Evolutionary conservation across 2,329 filamentous ascomycete genomes (phyloP), one percentile per base, ranked within the genome.

Genomic region (Lecanoromycetidae sp.): DNA sequence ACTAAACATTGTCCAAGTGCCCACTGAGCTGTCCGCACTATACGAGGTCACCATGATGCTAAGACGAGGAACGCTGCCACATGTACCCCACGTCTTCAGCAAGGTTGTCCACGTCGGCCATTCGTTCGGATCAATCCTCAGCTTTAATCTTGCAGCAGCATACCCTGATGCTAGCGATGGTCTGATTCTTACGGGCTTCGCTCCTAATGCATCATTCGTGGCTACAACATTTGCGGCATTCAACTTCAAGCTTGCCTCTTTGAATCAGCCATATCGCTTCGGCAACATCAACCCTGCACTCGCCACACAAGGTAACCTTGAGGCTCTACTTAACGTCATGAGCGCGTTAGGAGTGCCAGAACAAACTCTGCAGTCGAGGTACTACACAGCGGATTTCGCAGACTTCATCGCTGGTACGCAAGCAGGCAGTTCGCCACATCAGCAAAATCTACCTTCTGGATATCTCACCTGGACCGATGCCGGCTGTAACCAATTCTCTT

Each of bases 21-120:
- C 60, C 48, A 67, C 77, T 34, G 76, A 82, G 58, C 62, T 80
- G n/a, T 71, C 71, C 22, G 76, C 75, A 8, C 69, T 82, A 20
- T 64, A 66, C 27, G 63, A 66, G 2, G 62, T 83, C 3, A 81
- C 77, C 0, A 58, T 58, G 9, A 61, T 64, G 52, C 63, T 77
- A 1, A 71, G 72, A 25, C 55, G 59, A 1, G 71, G 72, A 38
- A 55, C 57, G 0, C 62, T 81, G 20, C 57, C 64, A 0, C 61
- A 63, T 17, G 59, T 74, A n/a, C 57, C 57, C 23, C 54, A 59
- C 38, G 53, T 35, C 17, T 69, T 65, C 54, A 30, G 26, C 6
- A 70, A 72, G 56, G 63, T 76, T 20, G 64, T 78, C 7, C 78
- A 82, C 57, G 67, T 79, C 13, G 79, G 79, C 10, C 78, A 83